Evolutionary conservation across 768 basidiomycete species (phyloP).

Genomic region (Tricholoma saponaceum): DNA sequence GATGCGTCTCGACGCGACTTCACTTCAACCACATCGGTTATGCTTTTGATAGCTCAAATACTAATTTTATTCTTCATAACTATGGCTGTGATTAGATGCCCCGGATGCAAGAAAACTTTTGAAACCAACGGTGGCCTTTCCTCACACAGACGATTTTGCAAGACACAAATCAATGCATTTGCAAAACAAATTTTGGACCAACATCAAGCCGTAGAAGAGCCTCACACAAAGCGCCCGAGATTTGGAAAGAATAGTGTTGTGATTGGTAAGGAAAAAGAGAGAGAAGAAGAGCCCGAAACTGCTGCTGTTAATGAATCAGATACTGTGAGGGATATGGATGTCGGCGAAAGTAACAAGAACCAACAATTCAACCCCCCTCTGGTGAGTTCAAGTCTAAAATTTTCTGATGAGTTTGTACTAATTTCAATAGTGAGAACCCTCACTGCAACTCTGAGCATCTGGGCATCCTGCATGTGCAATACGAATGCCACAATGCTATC

Average conservation of each 20-base stretch:
- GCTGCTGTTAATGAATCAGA: neutral
- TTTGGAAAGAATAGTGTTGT: neutral
- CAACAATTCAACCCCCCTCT: neutral
- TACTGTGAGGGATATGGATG: neutral
- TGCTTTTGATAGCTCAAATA: neutral
- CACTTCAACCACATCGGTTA: neutral
- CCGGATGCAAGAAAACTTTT: neutral
- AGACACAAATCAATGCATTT: neutral
- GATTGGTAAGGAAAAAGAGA: neutral
- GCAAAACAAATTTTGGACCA: neutral
- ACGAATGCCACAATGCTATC: neutral
- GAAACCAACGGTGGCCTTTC: neutral
- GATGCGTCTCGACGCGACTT: neutral
- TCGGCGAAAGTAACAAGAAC: neutral
- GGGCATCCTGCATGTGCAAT: neutral
- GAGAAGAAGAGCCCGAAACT: neutral
- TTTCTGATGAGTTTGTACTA: neutral
- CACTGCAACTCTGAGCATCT: neutral
- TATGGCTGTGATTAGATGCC: neutral
- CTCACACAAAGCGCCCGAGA: neutral
- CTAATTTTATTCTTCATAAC: slow-evolving; percentile 1
- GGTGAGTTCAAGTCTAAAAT: neutral
- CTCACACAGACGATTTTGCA: neutral
- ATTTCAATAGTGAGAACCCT: neutral
- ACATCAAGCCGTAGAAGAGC: neutral